These are phyloP conservation scores for Blastocystis sp. DNA, from an alignment of 352 stramenopile genomes.

Conservation along the genomic window DNA sequence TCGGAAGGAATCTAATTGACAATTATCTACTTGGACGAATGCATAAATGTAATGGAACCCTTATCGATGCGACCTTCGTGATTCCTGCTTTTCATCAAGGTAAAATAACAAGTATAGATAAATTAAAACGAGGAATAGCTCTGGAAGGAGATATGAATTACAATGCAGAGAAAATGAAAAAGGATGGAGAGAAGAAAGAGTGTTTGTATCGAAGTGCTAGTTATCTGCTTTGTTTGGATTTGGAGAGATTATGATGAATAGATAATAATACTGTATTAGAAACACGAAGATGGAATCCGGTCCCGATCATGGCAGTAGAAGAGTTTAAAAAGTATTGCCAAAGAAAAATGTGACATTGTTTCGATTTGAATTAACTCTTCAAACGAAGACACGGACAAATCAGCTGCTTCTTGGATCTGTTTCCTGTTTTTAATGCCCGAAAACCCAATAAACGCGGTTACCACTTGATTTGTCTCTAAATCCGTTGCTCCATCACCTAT, in stretches of 20 bases:
- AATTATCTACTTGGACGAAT: slow-evolving; percentile 47
- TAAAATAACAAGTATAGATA: background rate
- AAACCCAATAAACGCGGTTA: slow-evolving; percentile 50
- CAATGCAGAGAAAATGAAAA: slow-evolving; percentile 19
- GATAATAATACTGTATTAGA: background rate
- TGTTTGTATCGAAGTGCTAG: slow-evolving; percentile 15
- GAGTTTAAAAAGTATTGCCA: background rate
- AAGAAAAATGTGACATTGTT: background rate
- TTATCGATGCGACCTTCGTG: slow-evolving; percentile 40
- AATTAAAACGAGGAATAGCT: background rate
- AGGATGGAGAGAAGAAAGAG: background rate
- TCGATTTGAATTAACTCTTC: background rate
- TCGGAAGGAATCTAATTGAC: slow-evolving; percentile 28
- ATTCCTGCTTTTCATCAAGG: slow-evolving; percentile 28
- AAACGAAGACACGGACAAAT: background rate
- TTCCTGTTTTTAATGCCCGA: background rate
- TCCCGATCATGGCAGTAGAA: background rate
- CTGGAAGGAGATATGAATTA: background rate
- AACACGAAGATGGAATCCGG: background rate
- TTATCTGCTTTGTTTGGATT: background rate
- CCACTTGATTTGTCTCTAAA: slow-evolving; percentile 26
- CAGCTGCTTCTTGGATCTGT: background rate
- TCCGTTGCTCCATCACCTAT: slow-evolving; percentile 58
- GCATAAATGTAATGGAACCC: background rate
- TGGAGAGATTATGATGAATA: background rate